A percentile compares a stretch with the other conserved stretches of the same genome.
phyloP scores from a whole-genome alignment of 495 filamentous ascomycete genomes.

The Achaetomiella virescens region DNA sequence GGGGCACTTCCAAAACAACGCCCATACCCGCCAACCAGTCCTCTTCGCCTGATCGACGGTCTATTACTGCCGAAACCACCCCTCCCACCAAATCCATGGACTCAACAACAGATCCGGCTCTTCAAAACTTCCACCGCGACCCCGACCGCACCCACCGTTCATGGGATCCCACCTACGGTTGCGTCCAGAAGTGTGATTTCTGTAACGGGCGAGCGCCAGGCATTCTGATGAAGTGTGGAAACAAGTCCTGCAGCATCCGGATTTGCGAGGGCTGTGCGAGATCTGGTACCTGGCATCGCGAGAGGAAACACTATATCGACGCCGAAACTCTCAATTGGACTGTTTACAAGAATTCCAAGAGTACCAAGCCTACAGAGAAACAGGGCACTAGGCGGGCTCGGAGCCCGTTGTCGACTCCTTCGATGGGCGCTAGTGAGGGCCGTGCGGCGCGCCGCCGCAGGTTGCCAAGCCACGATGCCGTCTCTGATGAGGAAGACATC shows the following conservation, averaged over 20 bases:
- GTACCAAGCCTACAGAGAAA: neutral
- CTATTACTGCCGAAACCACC: no score
- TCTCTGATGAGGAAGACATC: neutral
- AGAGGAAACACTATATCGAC: constrained; percentile 16
- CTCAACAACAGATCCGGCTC: neutral
- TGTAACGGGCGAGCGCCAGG: constrained; percentile 19
- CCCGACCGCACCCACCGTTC: constrained; percentile 3
- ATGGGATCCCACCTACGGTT: constrained; percentile 14
- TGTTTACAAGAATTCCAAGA: neutral
- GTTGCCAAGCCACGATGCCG: neutral
- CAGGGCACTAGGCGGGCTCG: neutral
- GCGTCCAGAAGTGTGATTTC: constrained; percentile 24
- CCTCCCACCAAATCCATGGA: no score
- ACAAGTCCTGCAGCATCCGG: constrained; percentile 10
- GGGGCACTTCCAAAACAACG: no score
- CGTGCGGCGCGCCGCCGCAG: neutral
- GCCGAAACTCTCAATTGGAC: constrained; percentile 9
- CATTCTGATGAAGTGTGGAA: constrained; percentile 3
- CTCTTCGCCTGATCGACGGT: neutral
- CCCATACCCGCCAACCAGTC: no score
- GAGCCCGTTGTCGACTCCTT: no score
- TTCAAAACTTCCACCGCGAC: neutral
- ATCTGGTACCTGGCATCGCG: neutral
- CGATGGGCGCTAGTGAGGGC: neutral
- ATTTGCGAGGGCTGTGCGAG: constrained; percentile 19